Evolutionary conservation across 345 rosid species (phyloP), one percentile per base, ranked within the genome.

Genomic region (Lepidium sativum): DNA sequence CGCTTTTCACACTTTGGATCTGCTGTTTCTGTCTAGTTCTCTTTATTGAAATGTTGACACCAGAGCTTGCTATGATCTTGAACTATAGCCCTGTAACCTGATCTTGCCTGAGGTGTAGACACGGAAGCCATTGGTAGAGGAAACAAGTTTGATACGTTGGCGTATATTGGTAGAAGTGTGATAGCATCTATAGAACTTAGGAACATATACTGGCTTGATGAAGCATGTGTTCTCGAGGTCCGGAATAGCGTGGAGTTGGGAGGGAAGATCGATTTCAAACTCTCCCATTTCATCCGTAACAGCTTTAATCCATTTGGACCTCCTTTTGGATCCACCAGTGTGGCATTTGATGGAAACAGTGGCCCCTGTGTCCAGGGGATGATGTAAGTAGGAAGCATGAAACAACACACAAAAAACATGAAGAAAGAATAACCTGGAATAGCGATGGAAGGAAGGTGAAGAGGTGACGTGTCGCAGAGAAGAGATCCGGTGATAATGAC

Each of bases 201-300:
- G 77, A 3, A 68, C 65, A 39, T 74, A 50, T 44, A 74, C 7
- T 38, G 65, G 65, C 49, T 74, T 74, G 40, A 74, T 33, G 51
- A 54, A 50, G 48, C 69, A 68, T 13, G 59, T 31, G 38, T 62
- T 62, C 48, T 60, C 73, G 0, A 74, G 64, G 70, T 74, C 34
- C 1, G 74, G 70, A 34, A 68, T 68, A 0, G 78, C 74, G 23
- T 74, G 78, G 65, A 74, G 74, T 33, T 68, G 69, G 3, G 78
- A 74, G 13, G 78, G 74, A 40, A 74, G 74, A 62, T 74, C 74
- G 34, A 74, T 74, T 38, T 58, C 78, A 39, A 74, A 74, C 56
- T 68, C 78, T 33, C 78, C 78, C 20, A 13, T 4, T 8, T 68
- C 65, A 56, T 74, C 60, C 12, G 78, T 74, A 41, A 74, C 61